A percentile compares a stretch with the other conserved stretches of the same genome.
Evolutionary conservation across 2,329 filamentous ascomycete species (phyloP).

Genomic region (Botrytis fragariae): DNA sequence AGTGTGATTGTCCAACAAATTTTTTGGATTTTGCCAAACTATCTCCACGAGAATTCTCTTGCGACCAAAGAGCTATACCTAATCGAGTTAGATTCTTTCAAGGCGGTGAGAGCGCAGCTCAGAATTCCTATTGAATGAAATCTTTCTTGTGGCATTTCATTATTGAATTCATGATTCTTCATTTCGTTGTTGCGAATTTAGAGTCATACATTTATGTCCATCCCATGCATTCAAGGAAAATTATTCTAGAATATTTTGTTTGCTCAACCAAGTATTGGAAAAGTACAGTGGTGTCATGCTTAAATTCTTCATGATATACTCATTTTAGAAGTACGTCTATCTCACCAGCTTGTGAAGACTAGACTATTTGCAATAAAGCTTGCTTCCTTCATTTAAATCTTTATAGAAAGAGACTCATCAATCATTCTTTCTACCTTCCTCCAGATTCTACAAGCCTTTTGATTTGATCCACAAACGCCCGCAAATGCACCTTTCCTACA

Average conservation of each 20-base stretch:
- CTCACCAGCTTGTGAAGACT: background rate
- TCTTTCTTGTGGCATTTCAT: background rate
- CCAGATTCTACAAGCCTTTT: slow-evolving; percentile 20
- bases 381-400: slow-evolving; percentile 1
- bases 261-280: background rate
- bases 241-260: background rate
- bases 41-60: slow-evolving; percentile 7
- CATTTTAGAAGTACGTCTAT: slow-evolving; percentile 4
- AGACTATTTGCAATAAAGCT: background rate
- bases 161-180: background rate
- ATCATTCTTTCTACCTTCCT: slow-evolving; percentile 6
- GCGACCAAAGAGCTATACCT: background rate
- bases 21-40: slow-evolving; percentile 14
- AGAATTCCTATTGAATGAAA: background rate
- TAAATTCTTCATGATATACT: slow-evolving; percentile 6
- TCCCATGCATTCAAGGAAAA: background rate
- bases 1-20: slow-evolving; percentile 6
- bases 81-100: rapidly evolving
- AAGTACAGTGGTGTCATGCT: background rate
- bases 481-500: slow-evolving; percentile 33
- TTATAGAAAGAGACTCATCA: slow-evolving; percentile 13
- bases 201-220: background rate
- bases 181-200: background rate
- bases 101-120: background rate
- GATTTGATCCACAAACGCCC: slow-evolving; percentile 32